Evolutionary conservation across 2,329 filamentous ascomycete genomes (phyloP), one percentile per base, ranked within the genome.

Genomic region (Sporothrix brunneoviolacea): DNA sequence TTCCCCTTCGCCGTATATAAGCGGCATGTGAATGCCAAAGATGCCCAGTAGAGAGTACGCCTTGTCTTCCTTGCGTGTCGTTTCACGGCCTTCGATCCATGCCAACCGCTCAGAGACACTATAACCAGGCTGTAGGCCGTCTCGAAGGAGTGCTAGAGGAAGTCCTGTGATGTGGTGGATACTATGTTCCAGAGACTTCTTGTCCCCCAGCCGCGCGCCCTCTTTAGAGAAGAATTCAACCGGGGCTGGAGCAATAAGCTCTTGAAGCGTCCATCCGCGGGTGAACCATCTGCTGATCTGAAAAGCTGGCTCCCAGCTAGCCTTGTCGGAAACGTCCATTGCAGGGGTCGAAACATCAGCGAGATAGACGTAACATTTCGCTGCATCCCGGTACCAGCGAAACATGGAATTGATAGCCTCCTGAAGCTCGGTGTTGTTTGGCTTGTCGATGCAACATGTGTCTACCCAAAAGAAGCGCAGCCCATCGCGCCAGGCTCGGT

Each of bases 1-100:
- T 3, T 44, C 36, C n/a, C 51, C 54, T 19, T 40, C 38, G 18
- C 54, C 54, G 28, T 56, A 56, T 3, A 52, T 22, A 4, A 54
- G 35, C 2, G 51, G 46, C 46, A 57, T 54, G n/a, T 43, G 36
- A 16, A 56, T 36, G 36, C 45, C 40, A 39, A 52, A 53, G 30
- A 55, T 48, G 12, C 50, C 50, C 3, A 46, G 8, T 4, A 55
- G 43, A 12, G 27, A 48, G 36, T 51, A 53, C 7, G 36, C 48
- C n/a, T 2, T 49, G 18, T 55, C 53, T 44, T 55, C 56, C 19
- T 35, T n/a, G 3, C 41, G 44, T 7, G 41, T 53, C 8, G 52
- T 56, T 24, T 47, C 16, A 1, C 51, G 47, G 19, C 15, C 9
- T 15, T 32, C n/a, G 3, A 48, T 49, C 54, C 52, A 57, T n/a